phyloP scores from a whole-genome alignment of 2,329 filamentous ascomycete genomes.

The Cytospora chrysosperma region DNA sequence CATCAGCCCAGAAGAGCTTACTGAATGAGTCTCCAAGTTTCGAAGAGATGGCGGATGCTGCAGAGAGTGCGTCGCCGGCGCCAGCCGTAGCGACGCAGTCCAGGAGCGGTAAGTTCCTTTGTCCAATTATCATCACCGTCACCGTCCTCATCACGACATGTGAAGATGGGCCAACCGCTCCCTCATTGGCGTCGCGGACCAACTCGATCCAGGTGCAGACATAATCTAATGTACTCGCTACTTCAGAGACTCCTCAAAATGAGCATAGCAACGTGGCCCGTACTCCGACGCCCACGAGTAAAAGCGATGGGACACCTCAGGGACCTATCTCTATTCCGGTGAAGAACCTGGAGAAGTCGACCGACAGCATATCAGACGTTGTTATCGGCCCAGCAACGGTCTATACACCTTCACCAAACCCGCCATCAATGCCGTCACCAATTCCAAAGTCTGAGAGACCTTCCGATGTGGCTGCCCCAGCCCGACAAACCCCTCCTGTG shows the following conservation, averaged over 20 bases:
- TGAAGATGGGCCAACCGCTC: neutral
- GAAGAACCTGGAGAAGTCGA: neutral
- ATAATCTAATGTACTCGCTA: neutral
- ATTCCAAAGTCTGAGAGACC: neutral
- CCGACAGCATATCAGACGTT: neutral
- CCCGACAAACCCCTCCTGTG: neutral
- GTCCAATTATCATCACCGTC: neutral
- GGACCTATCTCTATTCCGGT: neutral
- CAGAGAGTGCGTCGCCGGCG: constrained; percentile 25
- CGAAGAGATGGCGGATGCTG: constrained; percentile 24
- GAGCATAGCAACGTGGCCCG: neutral
- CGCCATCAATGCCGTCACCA: neutral
- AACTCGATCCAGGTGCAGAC: neutral
- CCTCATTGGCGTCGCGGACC: neutral
- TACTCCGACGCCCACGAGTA: neutral
- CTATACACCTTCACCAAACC: neutral
- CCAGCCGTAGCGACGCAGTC: constrained; percentile 23
- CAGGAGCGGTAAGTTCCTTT: constrained; percentile 20
- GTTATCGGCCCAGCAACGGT: neutral
- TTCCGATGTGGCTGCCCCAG: neutral
- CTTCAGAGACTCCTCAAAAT: constrained; percentile 15
- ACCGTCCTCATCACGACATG: neutral
- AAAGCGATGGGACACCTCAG: constrained; percentile 5
- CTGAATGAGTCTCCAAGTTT: constrained; percentile 20
- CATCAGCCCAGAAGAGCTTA: neutral